Evolutionary conservation across 2,329 filamentous ascomycete species (phyloP).

Genomic region (Nannizziopsis arthrosporioides): DNA sequence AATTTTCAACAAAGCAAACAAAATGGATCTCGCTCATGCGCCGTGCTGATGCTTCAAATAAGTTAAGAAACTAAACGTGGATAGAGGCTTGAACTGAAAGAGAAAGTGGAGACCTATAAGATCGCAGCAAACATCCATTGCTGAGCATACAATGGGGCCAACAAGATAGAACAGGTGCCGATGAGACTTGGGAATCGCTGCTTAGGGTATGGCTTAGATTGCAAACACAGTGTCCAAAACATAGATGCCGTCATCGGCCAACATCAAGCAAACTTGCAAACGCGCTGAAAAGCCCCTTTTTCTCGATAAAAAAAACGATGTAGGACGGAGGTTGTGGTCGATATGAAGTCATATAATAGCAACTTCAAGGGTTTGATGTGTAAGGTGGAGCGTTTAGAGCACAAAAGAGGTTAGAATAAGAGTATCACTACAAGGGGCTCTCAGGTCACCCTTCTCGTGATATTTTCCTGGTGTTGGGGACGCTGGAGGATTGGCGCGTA

Average conservation of each 20-base stretch:
- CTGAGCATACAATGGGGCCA: neutral
- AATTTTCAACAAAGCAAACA: neutral
- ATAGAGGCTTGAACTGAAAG: neutral
- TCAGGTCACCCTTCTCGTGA: no score
- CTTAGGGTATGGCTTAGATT: constrained; percentile 2
- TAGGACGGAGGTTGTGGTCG: no score
- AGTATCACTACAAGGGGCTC: no score
- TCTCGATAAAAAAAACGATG: no score
- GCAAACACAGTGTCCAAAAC: neutral
- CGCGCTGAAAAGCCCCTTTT: no score
- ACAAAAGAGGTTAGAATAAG: no score
- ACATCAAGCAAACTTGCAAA: neutral
- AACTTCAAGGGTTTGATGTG: no score
- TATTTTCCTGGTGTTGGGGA: neutral
- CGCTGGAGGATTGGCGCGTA: neutral
- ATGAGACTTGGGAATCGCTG: constrained; percentile 3
- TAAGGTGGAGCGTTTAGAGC: no score
- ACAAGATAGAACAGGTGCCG: neutral
- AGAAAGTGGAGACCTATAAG: neutral
- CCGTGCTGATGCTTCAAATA: constrained; percentile 7
- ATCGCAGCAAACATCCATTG: neutral
- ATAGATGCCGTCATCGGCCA: neutral
- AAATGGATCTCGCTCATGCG: constrained; percentile 4
- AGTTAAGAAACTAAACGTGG: constrained; percentile 1
- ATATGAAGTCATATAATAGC: no score